Base-by-base conservation (phyloP, 495 filamentous ascomycete genomes). In the Tuber borchii region DNA sequence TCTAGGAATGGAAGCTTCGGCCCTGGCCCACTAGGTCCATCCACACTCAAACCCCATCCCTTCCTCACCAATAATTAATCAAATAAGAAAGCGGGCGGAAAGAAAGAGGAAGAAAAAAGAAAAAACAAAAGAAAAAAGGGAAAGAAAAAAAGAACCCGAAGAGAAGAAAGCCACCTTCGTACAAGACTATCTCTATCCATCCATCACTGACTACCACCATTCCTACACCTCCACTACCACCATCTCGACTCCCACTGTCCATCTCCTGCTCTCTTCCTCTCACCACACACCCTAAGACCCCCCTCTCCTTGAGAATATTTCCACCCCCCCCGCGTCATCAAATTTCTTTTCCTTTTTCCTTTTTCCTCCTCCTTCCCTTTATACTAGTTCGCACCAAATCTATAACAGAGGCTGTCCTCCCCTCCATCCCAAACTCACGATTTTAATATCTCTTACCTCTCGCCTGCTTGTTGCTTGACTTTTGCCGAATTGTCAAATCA, bases 401-500 rank as follows among this genome's bases (percentile, higher is more conserved):
- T 79, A 79, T 77, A 69, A 79, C 77, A 71, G 71, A 78, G 75
- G 75, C 65, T 71, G 65, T 71, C 69, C 75, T 79, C 77, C 14
- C 56, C 77, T 76, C 76, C 77, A 70, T 79, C 77, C 76, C 75
- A 78, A 74, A 75, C 77, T 78, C 77, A 73, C 78, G 78, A 79
- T 79, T 78, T 79, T 79, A 79, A 79, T 79, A 79, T 76, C 68
- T 46, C 26, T 69, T 44, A 42, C 78, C 76, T 79, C 76, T 79
- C 78, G 78, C 78, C 70, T 78, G 45, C 78, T 77, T 79, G 74
- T 78, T 79, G 72, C 74, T 79, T 78, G 76, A 77, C 77, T 78
- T 78, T 79, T 77, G 77, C 75, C 77, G 77, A 78, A 79, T 78
- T 79, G 72, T 79, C 77, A 73, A 79, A 79, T 79, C 77, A 79